Base-by-base conservation (phyloP, 257 asterid genomes). In the Prunella vulgaris region DNA sequence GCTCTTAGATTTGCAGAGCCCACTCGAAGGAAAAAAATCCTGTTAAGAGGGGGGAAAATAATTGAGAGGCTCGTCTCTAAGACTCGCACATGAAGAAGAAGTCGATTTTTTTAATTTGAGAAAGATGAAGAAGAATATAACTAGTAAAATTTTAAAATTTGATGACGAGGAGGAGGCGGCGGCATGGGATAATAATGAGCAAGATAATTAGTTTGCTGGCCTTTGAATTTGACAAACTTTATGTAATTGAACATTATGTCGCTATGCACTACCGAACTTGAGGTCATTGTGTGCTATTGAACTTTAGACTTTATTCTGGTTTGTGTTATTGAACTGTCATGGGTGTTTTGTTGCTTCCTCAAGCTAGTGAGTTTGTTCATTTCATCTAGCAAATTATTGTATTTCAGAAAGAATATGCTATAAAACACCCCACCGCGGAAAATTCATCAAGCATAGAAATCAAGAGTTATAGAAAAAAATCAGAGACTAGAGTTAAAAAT, bases 401-500 rank as follows among this genome's bases (percentile, higher is more conserved):
- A 21, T 21, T 25, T 44, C 20, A 66, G 60, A 75, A 48, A 70
- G 12, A 60, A 60, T 28, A 17, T 14, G 22, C n/a, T 40, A 24
- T 25, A 33, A 46, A 48, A 24, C 52, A 66, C 60, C 56, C 59
- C 53, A 61, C 18, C 37, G 1, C 20, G 15, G 33, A 17, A 24
- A 49, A 51, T 25, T 14, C 56, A 66, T 25, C 54, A 74, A 28
- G 57, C 77, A 67, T 38, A 69, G 49, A 68, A 37, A 56, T 17
- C 20, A 21, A 48, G 25, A 17, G 58, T 42, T 49, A 18, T 35
- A 68, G 7, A 58, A 25, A 18, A 40, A 8, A 35, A 52, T 25
- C 38, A 40, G 64, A 40, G 52, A 58, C 30, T 61, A 62, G 60
- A 72, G 67, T 57, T 59, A 67, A 44, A 37, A 70, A 78, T 35